Base-by-base conservation (phyloP, 129 eudicot species). In the Erigeron canadensis region DNA sequence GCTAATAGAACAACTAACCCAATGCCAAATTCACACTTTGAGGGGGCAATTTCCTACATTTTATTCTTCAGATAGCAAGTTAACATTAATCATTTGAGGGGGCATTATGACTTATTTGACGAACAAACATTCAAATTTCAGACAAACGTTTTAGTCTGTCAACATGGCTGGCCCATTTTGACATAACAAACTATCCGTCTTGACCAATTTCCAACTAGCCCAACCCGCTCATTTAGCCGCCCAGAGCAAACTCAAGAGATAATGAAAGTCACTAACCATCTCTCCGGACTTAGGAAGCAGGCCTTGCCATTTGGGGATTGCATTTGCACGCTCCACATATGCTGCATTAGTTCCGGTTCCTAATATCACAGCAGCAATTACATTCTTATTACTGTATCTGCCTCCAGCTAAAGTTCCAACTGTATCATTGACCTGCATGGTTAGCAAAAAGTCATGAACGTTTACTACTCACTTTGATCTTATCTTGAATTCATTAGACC, bases 261-360 rank as follows among this genome's bases (percentile, higher is more conserved):
- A 60, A 1, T 38, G 4, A 9, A 72, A 38, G 56, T n/a, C 0
- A 57, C 90, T 44, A 54, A 91, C 97, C 97, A 88, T 91, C 71
- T 86, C 96, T 71, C 96, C 97, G 2, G 88, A 82, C 82, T 81
- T 88, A 16, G 95, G 87, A 69, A 81, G 87, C 54, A 69, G 82
- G 63, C 91, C 95, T 67, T 92, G 89, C 91, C 86, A 83, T 86
- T 92, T 88, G 16, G 96, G 96, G 44, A 88, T 91, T 18, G 94
- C 95, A 59, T 76, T 69, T 40, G 86, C 98, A 12, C 91, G 87
- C 72, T 87, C 95, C 19, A 87, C 93, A 81, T 91, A 91, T 23
- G 95, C 95, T 67, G 97, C 97, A 84, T 91, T 91, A 40, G 97
- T 88, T 80, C 97, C 97, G 8, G 97, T 91, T 15, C 97, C 97